Evolutionary conservation across 148 eudicot species (phyloP).

Genomic region (Rhododendron mucronatum): DNA sequence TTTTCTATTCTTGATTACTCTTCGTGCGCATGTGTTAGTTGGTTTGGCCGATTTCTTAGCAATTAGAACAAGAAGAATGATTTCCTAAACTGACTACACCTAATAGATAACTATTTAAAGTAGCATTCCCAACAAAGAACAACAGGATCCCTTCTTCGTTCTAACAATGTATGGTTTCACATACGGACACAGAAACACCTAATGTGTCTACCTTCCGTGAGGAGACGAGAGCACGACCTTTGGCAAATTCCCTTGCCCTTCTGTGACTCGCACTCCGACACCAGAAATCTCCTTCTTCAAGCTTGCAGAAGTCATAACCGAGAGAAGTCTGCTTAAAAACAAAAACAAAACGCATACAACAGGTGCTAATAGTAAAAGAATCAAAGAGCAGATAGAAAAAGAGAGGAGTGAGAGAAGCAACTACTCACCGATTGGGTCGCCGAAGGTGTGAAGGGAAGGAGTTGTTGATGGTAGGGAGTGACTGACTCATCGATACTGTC

Average conservation of each 20-base stretch:
- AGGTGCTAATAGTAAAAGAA: not conserved
- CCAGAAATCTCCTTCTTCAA: slow-evolving; percentile 27
- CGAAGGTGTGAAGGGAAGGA: not conserved
- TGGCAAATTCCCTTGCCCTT: slow-evolving; percentile 75
- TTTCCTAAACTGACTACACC: not conserved
- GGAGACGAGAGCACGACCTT: slow-evolving; percentile 70
- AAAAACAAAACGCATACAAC: not conserved
- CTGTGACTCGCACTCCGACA: slow-evolving; percentile 44
- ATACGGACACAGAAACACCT: not conserved
- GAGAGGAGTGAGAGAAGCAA: not conserved
- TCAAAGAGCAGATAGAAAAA: slow-evolving; percentile 3
- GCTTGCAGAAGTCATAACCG: slow-evolving; percentile 48
- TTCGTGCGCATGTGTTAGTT: no score
- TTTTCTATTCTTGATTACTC: no score
- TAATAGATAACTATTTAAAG: not conserved
- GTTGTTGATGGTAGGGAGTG: not conserved
- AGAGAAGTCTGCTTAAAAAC: slow-evolving; percentile 18
- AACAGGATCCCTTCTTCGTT: not conserved
- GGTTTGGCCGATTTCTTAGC: no score
- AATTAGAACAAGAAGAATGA: not conserved
- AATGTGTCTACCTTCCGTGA: slow-evolving; percentile 57
- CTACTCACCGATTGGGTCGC: slow-evolving; percentile 34
- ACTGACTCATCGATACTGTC: not conserved
- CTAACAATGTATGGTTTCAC: not conserved
- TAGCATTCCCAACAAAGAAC: not conserved